Conservation (phyloP, 192 early-diverging fungal species). For the Coemansia sp. region DNA sequence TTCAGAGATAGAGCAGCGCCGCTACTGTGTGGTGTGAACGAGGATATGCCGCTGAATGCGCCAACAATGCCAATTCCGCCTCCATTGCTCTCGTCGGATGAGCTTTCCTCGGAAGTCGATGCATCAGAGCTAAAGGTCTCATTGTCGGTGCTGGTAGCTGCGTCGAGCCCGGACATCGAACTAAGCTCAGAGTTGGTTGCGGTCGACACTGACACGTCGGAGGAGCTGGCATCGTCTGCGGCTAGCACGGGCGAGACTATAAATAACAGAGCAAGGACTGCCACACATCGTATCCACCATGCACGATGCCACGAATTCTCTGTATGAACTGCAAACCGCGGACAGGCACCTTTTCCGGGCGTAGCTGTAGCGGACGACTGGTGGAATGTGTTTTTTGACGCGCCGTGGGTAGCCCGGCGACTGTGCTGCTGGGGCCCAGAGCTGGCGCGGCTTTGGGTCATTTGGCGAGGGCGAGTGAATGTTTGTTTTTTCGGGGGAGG, state of each 20-base stretch:
- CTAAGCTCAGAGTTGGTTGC: neutral
- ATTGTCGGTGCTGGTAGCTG: neutral
- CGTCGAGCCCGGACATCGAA: neutral
- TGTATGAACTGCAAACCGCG: neutral
- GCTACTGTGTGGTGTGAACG: slow-evolving; percentile 27
- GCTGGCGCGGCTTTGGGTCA: slow-evolving; percentile 11
- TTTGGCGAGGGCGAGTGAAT: neutral
- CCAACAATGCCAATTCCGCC: slow-evolving; percentile 56
- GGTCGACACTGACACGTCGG: neutral
- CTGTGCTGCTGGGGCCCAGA: neutral
- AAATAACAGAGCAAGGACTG: slow-evolving; percentile 21
- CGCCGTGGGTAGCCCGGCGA: neutral
- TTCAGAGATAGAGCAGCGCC: slow-evolving; percentile 35
- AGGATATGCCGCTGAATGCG: slow-evolving; percentile 53
- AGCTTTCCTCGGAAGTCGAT: neutral
- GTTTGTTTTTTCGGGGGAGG: neutral
- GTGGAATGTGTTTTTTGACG: neutral
- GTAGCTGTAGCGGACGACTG: neutral
- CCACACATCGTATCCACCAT: slow-evolving; percentile 30
- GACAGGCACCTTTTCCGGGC: neutral
- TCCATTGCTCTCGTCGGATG: slow-evolving; percentile 16
- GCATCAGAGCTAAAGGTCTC: slow-evolving; percentile 5
- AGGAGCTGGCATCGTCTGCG: slow-evolving; percentile 4
- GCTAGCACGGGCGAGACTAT: slow-evolving; percentile 33
- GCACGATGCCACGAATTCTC: neutral